These are phyloP conservation scores for Leccinum pellstonianum DNA, from an alignment of 768 basidiomycete species.

Conservation along the genomic window DNA sequence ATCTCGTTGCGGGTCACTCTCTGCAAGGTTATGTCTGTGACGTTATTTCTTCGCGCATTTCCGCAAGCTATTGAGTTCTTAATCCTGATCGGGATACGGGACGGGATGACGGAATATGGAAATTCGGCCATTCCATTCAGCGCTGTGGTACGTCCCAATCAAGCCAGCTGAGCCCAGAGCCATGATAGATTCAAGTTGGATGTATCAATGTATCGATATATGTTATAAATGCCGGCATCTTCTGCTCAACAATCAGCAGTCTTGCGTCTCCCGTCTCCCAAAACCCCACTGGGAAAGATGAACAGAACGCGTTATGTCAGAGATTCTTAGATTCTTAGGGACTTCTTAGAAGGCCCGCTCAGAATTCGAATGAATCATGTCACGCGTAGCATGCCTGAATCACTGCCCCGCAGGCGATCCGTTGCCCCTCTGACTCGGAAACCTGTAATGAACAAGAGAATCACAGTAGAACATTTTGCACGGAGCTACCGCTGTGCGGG, in stretches of 20 bases:
- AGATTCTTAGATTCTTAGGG: too few species aligned
- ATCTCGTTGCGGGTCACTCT: background rate
- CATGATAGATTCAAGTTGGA: background rate
- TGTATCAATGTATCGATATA: background rate
- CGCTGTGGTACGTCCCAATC: background rate
- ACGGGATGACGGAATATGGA: background rate
- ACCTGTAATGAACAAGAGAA: background rate
- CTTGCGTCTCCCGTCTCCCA: constrained; percentile 9
- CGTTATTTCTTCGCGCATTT: background rate
- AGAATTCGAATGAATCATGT: background rate
- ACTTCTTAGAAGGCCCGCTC: too few species aligned
- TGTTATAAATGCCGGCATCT: background rate
- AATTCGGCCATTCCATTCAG: background rate
- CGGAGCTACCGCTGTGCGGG: background rate
- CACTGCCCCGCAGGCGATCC: constrained; percentile 15
- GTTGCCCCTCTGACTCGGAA: constrained; percentile 5
- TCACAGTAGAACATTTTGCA: constrained; percentile 1
- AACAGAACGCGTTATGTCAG: background rate
- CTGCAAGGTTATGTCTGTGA: background rate
- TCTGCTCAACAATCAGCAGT: background rate
- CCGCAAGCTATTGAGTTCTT: background rate
- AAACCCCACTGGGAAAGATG: constrained; percentile 28
- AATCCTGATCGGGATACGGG: background rate
- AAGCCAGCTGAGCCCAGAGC: background rate
- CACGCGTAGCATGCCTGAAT: background rate